Conservation (phyloP, 441 rosid genomes). For the Populus hybrid region DNA sequence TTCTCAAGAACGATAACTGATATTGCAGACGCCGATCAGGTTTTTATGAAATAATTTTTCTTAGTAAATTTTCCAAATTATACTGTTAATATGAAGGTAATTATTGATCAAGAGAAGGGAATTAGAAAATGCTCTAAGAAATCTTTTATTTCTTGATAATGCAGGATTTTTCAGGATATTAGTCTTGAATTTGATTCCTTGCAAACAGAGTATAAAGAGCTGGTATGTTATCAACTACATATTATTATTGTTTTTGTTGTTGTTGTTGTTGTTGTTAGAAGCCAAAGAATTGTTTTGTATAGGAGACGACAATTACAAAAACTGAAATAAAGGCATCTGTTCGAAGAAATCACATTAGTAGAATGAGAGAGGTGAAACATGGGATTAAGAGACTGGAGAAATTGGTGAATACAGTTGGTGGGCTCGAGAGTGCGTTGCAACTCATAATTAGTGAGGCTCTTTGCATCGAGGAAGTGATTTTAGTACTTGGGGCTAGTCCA, state of each 20-base stretch:
- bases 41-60: neutral
- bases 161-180: slow-evolving; percentile 77
- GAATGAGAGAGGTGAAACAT: slow-evolving; percentile 67
- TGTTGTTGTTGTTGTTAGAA: slow-evolving; percentile 11
- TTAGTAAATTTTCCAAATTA: neutral
- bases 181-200: slow-evolving; percentile 51
- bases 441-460: slow-evolving; percentile 45
- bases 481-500: slow-evolving; percentile 73
- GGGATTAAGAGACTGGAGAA: slow-evolving; percentile 66
- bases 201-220: slow-evolving; percentile 44
- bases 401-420: slow-evolving; percentile 50
- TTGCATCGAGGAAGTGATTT: slow-evolving; percentile 44
- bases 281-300: slow-evolving; percentile 35
- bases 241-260: slow-evolving; percentile 8
- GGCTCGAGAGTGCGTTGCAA: slow-evolving; percentile 51
- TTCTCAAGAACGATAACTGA: neutral
- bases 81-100: neutral
- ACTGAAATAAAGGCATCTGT: slow-evolving; percentile 41
- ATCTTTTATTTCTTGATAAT: slow-evolving; percentile 9
- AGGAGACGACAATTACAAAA: slow-evolving; percentile 48
- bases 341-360: slow-evolving; percentile 51
- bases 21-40: neutral
- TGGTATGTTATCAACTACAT: slow-evolving; percentile 47
- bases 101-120: neutral
- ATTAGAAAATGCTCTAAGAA: slow-evolving; percentile 4